Evolutionary conservation across 352 stramenopile species (phyloP).

Genomic region (Phytopythium vexans): DNA sequence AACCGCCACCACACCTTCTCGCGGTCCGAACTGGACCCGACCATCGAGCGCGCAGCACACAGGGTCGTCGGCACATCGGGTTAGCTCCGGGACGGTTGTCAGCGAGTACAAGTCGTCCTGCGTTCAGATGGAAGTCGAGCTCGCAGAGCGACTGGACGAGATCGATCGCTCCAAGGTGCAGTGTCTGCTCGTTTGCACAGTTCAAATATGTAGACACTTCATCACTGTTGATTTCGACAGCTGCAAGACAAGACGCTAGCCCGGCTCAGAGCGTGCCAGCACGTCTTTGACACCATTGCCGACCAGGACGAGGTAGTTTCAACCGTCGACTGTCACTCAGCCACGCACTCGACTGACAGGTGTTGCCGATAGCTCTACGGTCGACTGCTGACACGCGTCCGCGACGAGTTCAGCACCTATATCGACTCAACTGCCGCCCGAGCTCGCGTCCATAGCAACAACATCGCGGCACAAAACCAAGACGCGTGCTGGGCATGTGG

Average conservation of each 20-base stretch:
- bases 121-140: conserved; percentile 59
- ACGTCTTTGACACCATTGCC: conserved; percentile 47
- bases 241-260: conserved; percentile 52
- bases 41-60: conserved; percentile 8
- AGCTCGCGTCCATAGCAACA: conserved; percentile 7
- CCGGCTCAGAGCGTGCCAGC: conserved; percentile 48
- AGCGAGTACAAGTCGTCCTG: conserved; percentile 44
- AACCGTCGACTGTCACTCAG: no score
- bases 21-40: not conserved
- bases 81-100: conserved; percentile 13
- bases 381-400: conserved; percentile 46
- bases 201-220: conserved; percentile 1
- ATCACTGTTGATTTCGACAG: conserved; percentile 14
- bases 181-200: not conserved
- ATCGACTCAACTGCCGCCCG: conserved; percentile 19
- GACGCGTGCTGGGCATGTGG: conserved; percentile 9
- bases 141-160: conserved; percentile 59
- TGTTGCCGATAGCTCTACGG: conserved; percentile 51
- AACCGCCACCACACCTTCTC: no score
- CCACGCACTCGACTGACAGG: no score
- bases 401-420: conserved; percentile 59
- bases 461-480: conserved; percentile 13
- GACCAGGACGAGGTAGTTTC: conserved; percentile 55
- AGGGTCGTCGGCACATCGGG: not conserved
- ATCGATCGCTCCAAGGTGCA: conserved; percentile 62